A percentile compares a stretch with the other conserved stretches of the same genome.
These are phyloP conservation scores for Fagopyrum homotropicum DNA, from an alignment of 148 eudicot species.

Conservation along the genomic window DNA sequence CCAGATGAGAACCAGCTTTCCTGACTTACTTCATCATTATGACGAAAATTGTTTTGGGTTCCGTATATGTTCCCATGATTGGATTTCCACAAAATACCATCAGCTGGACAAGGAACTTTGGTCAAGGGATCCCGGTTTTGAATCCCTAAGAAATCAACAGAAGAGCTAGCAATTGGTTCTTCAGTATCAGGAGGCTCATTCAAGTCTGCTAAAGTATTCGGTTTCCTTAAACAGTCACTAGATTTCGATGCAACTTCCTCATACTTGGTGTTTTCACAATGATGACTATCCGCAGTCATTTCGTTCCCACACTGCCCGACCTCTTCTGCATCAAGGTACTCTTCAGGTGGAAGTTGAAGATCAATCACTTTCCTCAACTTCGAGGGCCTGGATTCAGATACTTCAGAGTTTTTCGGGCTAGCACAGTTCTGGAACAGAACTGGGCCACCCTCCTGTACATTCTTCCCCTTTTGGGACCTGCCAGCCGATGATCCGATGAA, in stretches of 20 bases:
- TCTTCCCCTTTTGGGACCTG: conserved; percentile 30
- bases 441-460: conserved; percentile 20
- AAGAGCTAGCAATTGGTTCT: conserved; percentile 24
- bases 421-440: conserved; percentile 28
- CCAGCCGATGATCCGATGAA: conserved; percentile 34
- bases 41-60: conserved; percentile 19
- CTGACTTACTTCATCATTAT: conserved; percentile 31
- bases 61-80: conserved; percentile 27
- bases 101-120: conserved; percentile 26
- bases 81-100: conserved; percentile 29
- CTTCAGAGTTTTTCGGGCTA: conserved; percentile 47
- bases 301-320: conserved; percentile 21
- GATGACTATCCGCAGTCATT: neutral
- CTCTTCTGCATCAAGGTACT: conserved; percentile 59
- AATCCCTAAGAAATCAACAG: conserved; percentile 29
- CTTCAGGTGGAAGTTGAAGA: conserved; percentile 75
- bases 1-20: conserved; percentile 36
- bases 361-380: conserved; percentile 64
- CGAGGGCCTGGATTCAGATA: conserved; percentile 62
- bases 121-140: conserved; percentile 29
- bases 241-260: conserved; percentile 28
- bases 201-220: conserved; percentile 56
- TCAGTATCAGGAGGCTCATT: conserved; percentile 66
- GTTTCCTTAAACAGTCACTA: conserved; percentile 27
- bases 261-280: conserved; percentile 23